Conservation (phyloP, 148 eudicot genomes). For the Chenopodium formosanum region DNA sequence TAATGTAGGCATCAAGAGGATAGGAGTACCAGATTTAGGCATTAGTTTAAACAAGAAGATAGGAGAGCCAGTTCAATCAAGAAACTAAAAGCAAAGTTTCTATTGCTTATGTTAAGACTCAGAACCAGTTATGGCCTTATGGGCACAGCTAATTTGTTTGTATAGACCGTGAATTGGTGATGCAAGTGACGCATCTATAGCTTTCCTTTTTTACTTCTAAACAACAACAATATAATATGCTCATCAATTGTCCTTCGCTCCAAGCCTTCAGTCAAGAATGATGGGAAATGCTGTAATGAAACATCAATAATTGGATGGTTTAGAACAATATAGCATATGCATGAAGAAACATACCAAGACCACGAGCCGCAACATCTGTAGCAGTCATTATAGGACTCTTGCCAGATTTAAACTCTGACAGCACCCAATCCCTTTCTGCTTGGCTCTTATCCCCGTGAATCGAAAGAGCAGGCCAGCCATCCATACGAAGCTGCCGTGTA, state of each 20-base stretch:
- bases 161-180: too few relatives aligned
- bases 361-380: constrained; percentile 99
- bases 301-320: not conserved
- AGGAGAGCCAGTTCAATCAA: too few relatives aligned
- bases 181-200: too few relatives aligned
- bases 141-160: too few relatives aligned
- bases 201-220: too few relatives aligned
- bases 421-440: constrained; percentile 99
- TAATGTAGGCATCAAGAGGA: too few relatives aligned
- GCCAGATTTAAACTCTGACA: constrained; percentile 93
- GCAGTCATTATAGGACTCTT: constrained; percentile 99
- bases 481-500: constrained; percentile 93
- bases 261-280: not conserved
- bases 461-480: constrained; percentile 98
- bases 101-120: too few relatives aligned
- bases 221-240: too few relatives aligned
- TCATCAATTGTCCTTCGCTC: not conserved
- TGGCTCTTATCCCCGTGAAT: constrained; percentile 99
- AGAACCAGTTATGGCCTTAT: too few relatives aligned
- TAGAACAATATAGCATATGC: not conserved
- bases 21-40: too few relatives aligned
- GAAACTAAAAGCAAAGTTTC: too few relatives aligned
- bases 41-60: too few relatives aligned
- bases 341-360: constrained; percentile 59
- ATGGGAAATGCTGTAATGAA: not conserved